Conservation (phyloP, 2,329 filamentous ascomycete species). For the Aspergillus sp. region DNA sequence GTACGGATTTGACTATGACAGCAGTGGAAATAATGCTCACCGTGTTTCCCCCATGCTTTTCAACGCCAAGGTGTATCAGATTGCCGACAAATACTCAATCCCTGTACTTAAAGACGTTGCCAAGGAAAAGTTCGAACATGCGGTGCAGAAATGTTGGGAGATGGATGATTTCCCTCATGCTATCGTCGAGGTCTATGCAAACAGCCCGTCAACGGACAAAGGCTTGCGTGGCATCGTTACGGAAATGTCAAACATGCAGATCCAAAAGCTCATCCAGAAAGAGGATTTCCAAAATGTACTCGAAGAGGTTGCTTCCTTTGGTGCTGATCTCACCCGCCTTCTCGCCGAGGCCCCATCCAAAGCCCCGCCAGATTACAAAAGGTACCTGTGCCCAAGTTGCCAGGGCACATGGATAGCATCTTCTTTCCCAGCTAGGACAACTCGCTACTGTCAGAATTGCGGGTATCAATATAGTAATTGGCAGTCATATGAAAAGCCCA, state of each 20-base stretch:
- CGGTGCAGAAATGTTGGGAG: slow-evolving; percentile 13
- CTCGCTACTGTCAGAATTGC: too few relatives aligned
- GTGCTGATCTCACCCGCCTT: slow-evolving; percentile 1
- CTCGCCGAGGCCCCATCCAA: too few relatives aligned
- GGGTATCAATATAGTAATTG: too few relatives aligned
- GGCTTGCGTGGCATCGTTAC: slow-evolving; percentile 9
- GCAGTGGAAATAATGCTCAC: slow-evolving; percentile 8
- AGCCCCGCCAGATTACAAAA: too few relatives aligned
- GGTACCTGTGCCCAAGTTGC: too few relatives aligned
- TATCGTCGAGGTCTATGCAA: slow-evolving; percentile 5
- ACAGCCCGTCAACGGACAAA: slow-evolving; percentile 2
- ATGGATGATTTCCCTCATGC: slow-evolving; percentile 14
- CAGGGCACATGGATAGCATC: too few relatives aligned
- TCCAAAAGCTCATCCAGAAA: slow-evolving; percentile 4
- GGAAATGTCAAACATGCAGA: slow-evolving; percentile 1
- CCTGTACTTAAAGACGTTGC: slow-evolving; percentile 13
- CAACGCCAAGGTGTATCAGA: slow-evolving; percentile 17
- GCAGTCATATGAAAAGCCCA: too few relatives aligned
- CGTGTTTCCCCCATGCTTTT: slow-evolving; percentile 16
- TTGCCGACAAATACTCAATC: slow-evolving; percentile 21
- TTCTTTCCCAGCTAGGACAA: too few relatives aligned
- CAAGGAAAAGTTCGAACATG: slow-evolving; percentile 13
- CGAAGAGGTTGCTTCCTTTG: slow-evolving; percentile 2
- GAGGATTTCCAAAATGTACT: slow-evolving; percentile 5
- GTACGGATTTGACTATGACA: slow-evolving; percentile 19